phyloP scores from a whole-genome alignment of 129 eudicot species.

The Erigeron canadensis region DNA sequence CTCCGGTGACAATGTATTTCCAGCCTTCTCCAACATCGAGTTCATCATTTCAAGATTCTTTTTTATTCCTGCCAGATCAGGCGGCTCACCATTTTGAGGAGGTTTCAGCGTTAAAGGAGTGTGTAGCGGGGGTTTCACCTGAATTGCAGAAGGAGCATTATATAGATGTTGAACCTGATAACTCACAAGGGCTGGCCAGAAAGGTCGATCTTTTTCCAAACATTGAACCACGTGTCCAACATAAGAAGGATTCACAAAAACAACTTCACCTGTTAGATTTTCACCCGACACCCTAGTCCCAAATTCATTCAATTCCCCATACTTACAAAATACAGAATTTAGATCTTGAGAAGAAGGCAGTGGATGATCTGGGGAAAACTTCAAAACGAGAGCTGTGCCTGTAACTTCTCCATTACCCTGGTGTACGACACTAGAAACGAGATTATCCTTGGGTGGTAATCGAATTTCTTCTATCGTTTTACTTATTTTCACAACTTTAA shows the following conservation, averaged over 20 bases:
- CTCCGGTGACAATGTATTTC: slow-evolving; percentile 56
- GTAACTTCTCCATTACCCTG: slow-evolving; percentile 26
- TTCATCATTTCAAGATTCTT: slow-evolving; percentile 85
- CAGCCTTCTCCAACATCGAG: slow-evolving; percentile 70
- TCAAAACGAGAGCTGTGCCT: slow-evolving; percentile 52
- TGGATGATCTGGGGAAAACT: slow-evolving; percentile 41
- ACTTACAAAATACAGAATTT: slow-evolving; percentile 38
- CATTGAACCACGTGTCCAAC: slow-evolving; percentile 47
- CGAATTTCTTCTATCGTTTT: slow-evolving; percentile 37
- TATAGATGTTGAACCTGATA: slow-evolving; percentile 39
- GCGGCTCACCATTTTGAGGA: slow-evolving; percentile 35
- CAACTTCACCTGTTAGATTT: slow-evolving; percentile 39
- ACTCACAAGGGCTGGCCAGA: slow-evolving; percentile 48
- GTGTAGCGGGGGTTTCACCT: slow-evolving; percentile 9
- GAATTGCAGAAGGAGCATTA: slow-evolving; percentile 24
- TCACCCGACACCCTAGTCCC: slow-evolving; percentile 37
- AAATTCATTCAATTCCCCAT: slow-evolving; percentile 48
- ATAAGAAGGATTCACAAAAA: slow-evolving; percentile 35
- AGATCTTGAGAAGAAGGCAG: slow-evolving; percentile 50
- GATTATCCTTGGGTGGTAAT: slow-evolving; percentile 24
- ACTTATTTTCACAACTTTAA: slow-evolving; percentile 26
- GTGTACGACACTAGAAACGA: not conserved
- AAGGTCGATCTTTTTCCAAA: slow-evolving; percentile 52
- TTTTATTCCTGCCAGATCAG: slow-evolving; percentile 46
- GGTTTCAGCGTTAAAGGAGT: slow-evolving; percentile 24